Evolutionary conservation across 495 filamentous ascomycete species (phyloP).

Genomic region (Daldinia vernicosa): DNA sequence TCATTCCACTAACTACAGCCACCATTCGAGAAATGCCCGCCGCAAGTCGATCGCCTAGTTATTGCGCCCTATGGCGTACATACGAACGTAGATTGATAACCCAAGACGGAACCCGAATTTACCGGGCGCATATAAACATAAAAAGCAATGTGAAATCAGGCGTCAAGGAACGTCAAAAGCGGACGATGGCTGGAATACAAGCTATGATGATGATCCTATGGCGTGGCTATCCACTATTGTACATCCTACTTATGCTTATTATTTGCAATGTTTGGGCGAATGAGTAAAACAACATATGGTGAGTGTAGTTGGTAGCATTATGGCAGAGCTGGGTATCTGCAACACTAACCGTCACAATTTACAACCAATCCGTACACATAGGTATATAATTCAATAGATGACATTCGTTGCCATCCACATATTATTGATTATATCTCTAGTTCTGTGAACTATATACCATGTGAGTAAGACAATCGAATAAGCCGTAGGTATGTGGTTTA

Average conservation of each 20-base stretch:
- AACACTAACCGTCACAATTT: neutral
- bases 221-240: neutral
- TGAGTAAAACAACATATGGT: neutral
- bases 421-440: slow-evolving; percentile 15
- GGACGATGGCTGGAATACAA: slow-evolving; percentile 29
- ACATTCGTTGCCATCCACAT: slow-evolving; percentile 10
- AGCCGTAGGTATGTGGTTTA: neutral
- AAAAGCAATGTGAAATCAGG: slow-evolving; percentile 23
- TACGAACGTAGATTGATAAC: slow-evolving; percentile 36
- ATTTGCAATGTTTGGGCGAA: neutral
- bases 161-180: slow-evolving; percentile 19
- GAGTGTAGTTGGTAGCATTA: neutral
- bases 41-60: slow-evolving; percentile 36
- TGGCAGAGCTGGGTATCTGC: neutral
- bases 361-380: neutral
- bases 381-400: neutral
- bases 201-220: slow-evolving; percentile 32
- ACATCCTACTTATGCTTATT: neutral
- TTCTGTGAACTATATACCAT: slow-evolving; percentile 4
- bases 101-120: slow-evolving; percentile 15
- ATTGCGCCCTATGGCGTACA: slow-evolving; percentile 39
- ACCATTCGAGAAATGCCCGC: slow-evolving; percentile 41
- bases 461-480: slow-evolving; percentile 1
- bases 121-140: slow-evolving; percentile 28
- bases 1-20: slow-evolving; percentile 35